These are phyloP conservation scores for Cordyceps cateniannulata DNA, from an alignment of 2,329 filamentous ascomycete genomes.

Conservation along the genomic window DNA sequence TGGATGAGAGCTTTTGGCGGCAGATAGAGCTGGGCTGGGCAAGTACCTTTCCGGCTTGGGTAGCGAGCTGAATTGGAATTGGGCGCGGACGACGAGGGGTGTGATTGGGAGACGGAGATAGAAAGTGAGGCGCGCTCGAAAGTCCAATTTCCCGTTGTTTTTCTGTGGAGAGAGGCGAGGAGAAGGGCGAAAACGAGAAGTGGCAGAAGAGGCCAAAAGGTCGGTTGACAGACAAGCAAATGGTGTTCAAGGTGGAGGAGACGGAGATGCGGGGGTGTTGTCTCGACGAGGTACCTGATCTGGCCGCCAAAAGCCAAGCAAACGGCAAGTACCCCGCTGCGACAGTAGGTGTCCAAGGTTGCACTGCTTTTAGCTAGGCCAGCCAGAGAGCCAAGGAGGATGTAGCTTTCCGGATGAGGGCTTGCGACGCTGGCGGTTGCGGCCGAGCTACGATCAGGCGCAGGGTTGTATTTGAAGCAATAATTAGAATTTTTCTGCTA, in stretches of 20 bases:
- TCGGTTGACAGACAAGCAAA: neutral
- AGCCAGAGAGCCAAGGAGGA: neutral
- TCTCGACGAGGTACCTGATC: neutral
- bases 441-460: neutral
- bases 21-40: neutral
- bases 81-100: neutral
- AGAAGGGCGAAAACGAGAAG: neutral
- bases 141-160: neutral
- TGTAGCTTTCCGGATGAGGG: neutral
- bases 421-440: slow-evolving; percentile 5
- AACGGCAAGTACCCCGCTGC: neutral
- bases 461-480: neutral
- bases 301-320: neutral
- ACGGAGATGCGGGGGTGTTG: slow-evolving; percentile 7
- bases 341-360: neutral
- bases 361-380: slow-evolving; percentile 2
- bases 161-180: neutral
- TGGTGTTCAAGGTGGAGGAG: slow-evolving; percentile 1
- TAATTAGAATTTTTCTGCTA: neutral
- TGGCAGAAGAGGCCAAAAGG: neutral
- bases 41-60: neutral
- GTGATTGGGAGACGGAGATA: neutral
- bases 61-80: slow-evolving; percentile 2
- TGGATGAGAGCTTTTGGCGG: neutral
- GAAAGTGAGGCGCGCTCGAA: neutral